phyloP scores from a whole-genome alignment of 352 stramenopile species.

The Phytophthora quininea region DNA sequence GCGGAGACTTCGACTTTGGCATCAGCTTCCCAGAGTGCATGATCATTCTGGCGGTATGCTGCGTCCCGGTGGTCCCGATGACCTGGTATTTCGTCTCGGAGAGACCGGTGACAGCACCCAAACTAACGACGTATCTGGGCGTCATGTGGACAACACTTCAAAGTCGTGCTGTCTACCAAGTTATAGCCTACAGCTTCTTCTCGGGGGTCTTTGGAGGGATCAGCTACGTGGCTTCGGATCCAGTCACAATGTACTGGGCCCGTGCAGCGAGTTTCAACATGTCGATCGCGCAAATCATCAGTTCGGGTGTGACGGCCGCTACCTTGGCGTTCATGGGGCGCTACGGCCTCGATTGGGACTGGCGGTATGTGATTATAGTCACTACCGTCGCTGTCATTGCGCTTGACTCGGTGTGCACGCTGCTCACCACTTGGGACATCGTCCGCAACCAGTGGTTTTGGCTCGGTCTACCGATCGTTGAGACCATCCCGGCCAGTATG shows the following conservation, averaged over 20 bases:
- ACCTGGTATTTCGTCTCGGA: conserved; percentile 47
- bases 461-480: conserved; percentile 41
- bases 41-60: conserved; percentile 35
- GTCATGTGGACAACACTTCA: conserved; percentile 34
- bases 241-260: conserved; percentile 48
- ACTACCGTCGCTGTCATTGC: conserved; percentile 35
- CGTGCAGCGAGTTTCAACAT: conserved; percentile 46
- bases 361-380: conserved; percentile 33
- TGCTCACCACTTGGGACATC: conserved; percentile 44
- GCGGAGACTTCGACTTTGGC: conserved; percentile 39
- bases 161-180: conserved; percentile 45
- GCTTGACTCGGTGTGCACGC: conserved; percentile 36
- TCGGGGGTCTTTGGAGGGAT: conserved; percentile 37
- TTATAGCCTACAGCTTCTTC: conserved; percentile 47
- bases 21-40: conserved; percentile 37
- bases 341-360: conserved; percentile 49
- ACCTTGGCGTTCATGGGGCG: conserved; percentile 36
- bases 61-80: conserved; percentile 34
- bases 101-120: conserved; percentile 12
- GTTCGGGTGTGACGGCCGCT: conserved; percentile 31
- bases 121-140: conserved; percentile 33
- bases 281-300: conserved; percentile 36
- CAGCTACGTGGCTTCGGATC: conserved; percentile 32
- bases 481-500: conserved; percentile 37
- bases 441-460: conserved; percentile 52